These are phyloP conservation scores for Dryadomyces quercivorus DNA, from an alignment of 2,329 filamentous ascomycete genomes.

Conservation along the genomic window DNA sequence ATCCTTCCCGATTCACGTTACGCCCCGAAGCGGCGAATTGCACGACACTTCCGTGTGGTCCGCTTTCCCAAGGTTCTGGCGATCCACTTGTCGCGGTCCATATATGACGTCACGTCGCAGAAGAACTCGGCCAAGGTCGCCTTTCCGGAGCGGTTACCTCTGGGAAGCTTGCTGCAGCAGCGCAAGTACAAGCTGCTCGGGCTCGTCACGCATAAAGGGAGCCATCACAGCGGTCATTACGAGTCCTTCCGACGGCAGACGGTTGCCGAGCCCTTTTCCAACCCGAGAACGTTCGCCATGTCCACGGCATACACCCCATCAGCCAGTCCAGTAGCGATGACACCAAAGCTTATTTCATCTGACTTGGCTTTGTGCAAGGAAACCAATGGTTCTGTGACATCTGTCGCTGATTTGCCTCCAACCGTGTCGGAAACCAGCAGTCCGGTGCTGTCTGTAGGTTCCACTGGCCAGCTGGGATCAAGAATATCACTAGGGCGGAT, in stretches of 20 bases:
- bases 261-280: slow-evolving; percentile 66
- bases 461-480: not conserved
- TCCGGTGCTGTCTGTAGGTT: slow-evolving; percentile 9
- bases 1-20: slow-evolving; percentile 60
- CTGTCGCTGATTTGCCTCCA: slow-evolving; percentile 34
- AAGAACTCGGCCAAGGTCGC: slow-evolving; percentile 93
- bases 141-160: slow-evolving; percentile 74
- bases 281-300: slow-evolving; percentile 64
- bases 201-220: slow-evolving; percentile 88
- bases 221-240: slow-evolving; percentile 93
- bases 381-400: slow-evolving; percentile 27
- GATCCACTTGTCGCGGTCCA: slow-evolving; percentile 84
- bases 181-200: slow-evolving; percentile 75
- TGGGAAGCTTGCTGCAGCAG: slow-evolving; percentile 68
- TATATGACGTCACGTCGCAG: slow-evolving; percentile 71
- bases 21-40: slow-evolving; percentile 73
- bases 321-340: slow-evolving; percentile 39
- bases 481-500: not conserved
- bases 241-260: slow-evolving; percentile 89
- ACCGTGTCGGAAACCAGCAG: slow-evolving; percentile 10
- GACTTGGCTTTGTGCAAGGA: slow-evolving; percentile 14
- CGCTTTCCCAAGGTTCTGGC: slow-evolving; percentile 81
- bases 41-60: slow-evolving; percentile 77
- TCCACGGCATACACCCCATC: slow-evolving; percentile 61
- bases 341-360: slow-evolving; percentile 23